Evolutionary conservation across 1,284 basidiomycete genomes (phyloP), one percentile per base, ranked within the genome.

Genomic region (Jaminaea rosea): DNA sequence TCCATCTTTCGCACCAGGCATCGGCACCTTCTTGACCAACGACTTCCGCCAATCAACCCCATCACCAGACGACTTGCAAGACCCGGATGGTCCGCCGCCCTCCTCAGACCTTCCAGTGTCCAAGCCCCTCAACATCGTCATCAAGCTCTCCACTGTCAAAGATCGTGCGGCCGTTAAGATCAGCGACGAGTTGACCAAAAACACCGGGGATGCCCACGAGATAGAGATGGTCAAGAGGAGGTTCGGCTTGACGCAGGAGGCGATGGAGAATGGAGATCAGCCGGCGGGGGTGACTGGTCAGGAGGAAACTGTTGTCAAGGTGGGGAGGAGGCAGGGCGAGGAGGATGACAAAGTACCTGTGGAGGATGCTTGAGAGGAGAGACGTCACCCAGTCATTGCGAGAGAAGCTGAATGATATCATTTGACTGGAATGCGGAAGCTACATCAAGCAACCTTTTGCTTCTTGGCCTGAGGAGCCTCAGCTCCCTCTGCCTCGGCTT

Each of bases 171-270:
- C 63, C 15, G 69, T 73, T n/a, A 73, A 73, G 49, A 73, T 73
- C 48, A 60, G 56, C 41, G 71, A 73, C 49, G 71, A 73, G 39
- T 52, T 73, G 26, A 71, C 66, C 10, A 73, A 73, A 56, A 73
- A 72, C 42, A 69, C 69, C 1, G 71, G 71, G 28, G 68, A 71
- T 39, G 51, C 57, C 1, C 55, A 53, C 10, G 60, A 72, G 50
- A 58, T 73, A 11, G 39, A 31, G 15, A 19, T 36, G 44, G 49
- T 50, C 17, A 50, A 50, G 37, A 8, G 32, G 26, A 19, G 49
- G 19, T 50, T 50, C 31, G 26, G 29, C 17, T 19, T 50, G n/a
- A n/a, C n/a, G n/a, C n/a, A n/a, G n/a, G n/a, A n/a, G n/a, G n/a
- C n/a, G n/a, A n/a, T n/a, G n/a, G n/a, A n/a, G n/a, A n/a, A n/a